Percentiles rank a stretch among this genome's conserved stretches.
phyloP scores from a whole-genome alignment of 164 flowering plant species.

The Macadamia integrifolia region DNA sequence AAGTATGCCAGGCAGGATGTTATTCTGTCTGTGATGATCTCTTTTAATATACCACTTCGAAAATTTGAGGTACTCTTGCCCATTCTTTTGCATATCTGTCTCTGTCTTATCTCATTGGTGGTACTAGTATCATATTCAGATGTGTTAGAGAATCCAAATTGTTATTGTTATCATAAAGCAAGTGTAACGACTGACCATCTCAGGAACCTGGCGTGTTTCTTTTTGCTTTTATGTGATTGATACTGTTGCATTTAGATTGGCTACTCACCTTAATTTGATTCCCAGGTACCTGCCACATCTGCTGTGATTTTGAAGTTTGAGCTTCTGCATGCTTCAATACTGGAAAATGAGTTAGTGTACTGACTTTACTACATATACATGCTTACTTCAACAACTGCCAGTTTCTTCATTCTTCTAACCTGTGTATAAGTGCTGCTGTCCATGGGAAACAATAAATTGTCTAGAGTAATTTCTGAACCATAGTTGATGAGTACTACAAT shows the following conservation, averaged over 20 bases:
- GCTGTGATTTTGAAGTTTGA: constrained; percentile 88
- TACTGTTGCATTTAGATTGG: constrained; percentile 8
- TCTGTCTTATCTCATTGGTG: not conserved
- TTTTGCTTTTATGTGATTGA: not conserved
- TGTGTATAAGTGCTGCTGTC: not conserved
- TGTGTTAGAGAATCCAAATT: not conserved
- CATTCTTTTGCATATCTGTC: not conserved
- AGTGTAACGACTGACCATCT: not conserved
- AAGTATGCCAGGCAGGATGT: constrained; percentile 97
- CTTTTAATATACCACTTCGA: constrained; percentile 65
- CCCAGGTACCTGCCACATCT: constrained; percentile 61
- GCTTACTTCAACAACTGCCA: not conserved
- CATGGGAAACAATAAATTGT: not conserved
- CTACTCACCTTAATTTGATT: constrained; percentile 16
- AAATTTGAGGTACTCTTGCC: constrained; percentile 45
- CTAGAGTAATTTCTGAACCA: not conserved
- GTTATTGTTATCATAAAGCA: not conserved
- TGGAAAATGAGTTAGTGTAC: constrained; percentile 56
- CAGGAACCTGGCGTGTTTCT: not conserved
- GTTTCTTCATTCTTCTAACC: not conserved
- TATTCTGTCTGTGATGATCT: constrained; percentile 72
- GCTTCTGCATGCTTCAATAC: constrained; percentile 74
- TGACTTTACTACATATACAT: not conserved
- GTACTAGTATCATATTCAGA: not conserved
- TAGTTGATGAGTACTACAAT: constrained; percentile 4